Percentiles rank a stretch among this genome's conserved stretches.
phyloP scores from a whole-genome alignment of 2,329 filamentous ascomycete species.

The Capronia coronata region DNA sequence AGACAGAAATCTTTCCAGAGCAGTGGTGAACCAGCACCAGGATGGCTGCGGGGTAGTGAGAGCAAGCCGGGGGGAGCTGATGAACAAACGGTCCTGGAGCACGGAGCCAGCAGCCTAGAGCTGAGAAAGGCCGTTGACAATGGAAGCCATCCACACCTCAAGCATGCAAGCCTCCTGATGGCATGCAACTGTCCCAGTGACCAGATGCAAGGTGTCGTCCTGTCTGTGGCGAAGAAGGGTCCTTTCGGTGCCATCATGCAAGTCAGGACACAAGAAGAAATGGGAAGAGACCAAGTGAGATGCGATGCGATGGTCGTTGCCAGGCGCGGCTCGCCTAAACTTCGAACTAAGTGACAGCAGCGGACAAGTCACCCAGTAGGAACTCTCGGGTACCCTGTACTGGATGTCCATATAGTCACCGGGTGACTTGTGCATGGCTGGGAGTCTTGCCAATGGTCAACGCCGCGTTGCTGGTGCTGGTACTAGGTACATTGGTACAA shows the following conservation, averaged over 20 bases:
- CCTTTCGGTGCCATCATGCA: background rate
- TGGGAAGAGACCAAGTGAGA: background rate
- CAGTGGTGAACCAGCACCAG: background rate
- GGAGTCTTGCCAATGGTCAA: background rate
- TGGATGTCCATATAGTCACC: background rate
- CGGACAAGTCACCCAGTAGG: background rate
- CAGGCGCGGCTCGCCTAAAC: background rate
- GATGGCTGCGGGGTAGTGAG: slow-evolving; percentile 12
- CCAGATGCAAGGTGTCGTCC: background rate
- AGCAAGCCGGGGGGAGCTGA: background rate
- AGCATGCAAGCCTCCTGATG: background rate
- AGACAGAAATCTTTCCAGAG: background rate
- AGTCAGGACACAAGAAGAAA: background rate
- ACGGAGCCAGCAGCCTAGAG: background rate
- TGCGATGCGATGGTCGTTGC: background rate
- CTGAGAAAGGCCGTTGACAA: too few species aligned
- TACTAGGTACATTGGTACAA: background rate
- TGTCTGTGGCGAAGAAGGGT: too few species aligned
- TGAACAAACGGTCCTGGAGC: background rate
- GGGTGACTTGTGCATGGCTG: background rate
- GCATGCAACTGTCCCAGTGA: background rate
- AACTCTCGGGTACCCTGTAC: background rate
- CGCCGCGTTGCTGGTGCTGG: background rate
- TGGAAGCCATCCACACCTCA: background rate
- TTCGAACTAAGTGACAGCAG: background rate